A percentile compares a stretch with the other conserved stretches of the same genome.
phyloP scores from a whole-genome alignment of 2,329 filamentous ascomycete species.

The Pyrenochaeta sp. region DNA sequence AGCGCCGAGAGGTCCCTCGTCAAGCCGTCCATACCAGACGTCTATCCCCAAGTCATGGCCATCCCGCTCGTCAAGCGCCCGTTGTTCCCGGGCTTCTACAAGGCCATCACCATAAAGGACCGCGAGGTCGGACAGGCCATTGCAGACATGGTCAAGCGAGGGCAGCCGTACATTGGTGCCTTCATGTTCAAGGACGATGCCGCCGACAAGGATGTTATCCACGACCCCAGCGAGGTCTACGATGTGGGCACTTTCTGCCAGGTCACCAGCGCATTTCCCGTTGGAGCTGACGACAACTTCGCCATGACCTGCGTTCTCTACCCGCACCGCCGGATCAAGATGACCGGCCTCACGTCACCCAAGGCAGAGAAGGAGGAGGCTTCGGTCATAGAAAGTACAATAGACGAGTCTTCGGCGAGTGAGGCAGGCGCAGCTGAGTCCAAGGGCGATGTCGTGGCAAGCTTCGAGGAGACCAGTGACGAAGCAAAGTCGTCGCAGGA shows the following conservation, averaged over 20 bases:
- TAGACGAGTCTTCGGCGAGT: constrained; percentile 58
- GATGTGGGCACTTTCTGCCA: constrained; percentile 97
- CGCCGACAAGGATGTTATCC: constrained; percentile 91
- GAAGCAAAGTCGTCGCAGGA: constrained; percentile 58
- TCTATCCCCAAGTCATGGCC: constrained; percentile 97
- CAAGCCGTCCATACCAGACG: constrained; percentile 89
- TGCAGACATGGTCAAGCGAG: constrained; percentile 94
- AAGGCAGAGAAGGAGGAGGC: constrained; percentile 46
- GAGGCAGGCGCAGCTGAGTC: constrained; percentile 58
- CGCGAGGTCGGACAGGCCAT: constrained; percentile 91
- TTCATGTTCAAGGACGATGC: constrained; percentile 98
- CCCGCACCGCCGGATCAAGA: constrained; percentile 91
- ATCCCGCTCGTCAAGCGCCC: constrained; percentile 95
- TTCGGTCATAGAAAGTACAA: constrained; percentile 51
- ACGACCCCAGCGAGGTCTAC: constrained; percentile 88
- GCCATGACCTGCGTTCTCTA: constrained; percentile 93
- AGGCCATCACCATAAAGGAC: constrained; percentile 95
- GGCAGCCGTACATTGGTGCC: constrained; percentile 95
- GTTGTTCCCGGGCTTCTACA: constrained; percentile 97
- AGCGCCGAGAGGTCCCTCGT: constrained; percentile 78
- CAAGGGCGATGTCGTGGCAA: constrained; percentile 88
- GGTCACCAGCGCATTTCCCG: constrained; percentile 94
- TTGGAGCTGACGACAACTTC: constrained; percentile 78
- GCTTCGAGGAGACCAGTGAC: constrained; percentile 85
- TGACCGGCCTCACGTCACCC: constrained; percentile 83